These are phyloP conservation scores for Coemansia asiatica DNA, from an alignment of 192 early-diverging fungal species.

Conservation along the genomic window DNA sequence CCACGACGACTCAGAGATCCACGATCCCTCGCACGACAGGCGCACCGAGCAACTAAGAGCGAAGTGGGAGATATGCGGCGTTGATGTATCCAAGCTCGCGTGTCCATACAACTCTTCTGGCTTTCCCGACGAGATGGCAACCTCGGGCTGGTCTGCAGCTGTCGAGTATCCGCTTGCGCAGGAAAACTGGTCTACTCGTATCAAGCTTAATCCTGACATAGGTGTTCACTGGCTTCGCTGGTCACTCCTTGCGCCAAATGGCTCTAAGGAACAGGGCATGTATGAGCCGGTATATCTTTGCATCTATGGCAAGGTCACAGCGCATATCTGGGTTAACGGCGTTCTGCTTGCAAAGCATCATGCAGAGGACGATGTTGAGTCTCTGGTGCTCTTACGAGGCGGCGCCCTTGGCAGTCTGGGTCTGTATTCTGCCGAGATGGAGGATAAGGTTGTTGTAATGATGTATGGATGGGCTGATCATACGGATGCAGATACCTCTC, in stretches of 20 bases:
- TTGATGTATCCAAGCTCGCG: slow-evolving; percentile 65
- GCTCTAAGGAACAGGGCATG: not conserved
- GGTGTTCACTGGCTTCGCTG: slow-evolving; percentile 54
- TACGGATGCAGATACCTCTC: slow-evolving; percentile 17
- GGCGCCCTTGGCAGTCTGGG: slow-evolving; percentile 2
- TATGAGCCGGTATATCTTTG: slow-evolving; percentile 64
- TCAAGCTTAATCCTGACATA: slow-evolving; percentile 27
- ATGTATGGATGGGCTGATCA: slow-evolving; percentile 50
- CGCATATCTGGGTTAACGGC: slow-evolving; percentile 69
- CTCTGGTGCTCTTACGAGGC: slow-evolving; percentile 27
- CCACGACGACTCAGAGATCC: slow-evolving; percentile 55
- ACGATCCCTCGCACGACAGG: slow-evolving; percentile 43
- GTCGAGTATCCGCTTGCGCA: slow-evolving; percentile 33
- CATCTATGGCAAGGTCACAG: slow-evolving; percentile 66
- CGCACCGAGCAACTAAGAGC: slow-evolving; percentile 52
- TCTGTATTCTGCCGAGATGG: not conserved
- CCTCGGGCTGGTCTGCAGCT: slow-evolving; percentile 46
- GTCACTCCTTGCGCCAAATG: slow-evolving; percentile 10
- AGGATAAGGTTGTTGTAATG: slow-evolving; percentile 34
- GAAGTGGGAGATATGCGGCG: slow-evolving; percentile 69
- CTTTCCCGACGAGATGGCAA: slow-evolving; percentile 66
- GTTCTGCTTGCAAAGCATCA: slow-evolving; percentile 69
- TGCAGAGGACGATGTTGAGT: slow-evolving; percentile 50
- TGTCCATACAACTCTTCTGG: slow-evolving; percentile 68
- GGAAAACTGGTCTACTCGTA: slow-evolving; percentile 32